Base-by-base conservation (phyloP, 2,329 filamentous ascomycete species). In the Ceratocystis albifundus region DNA sequence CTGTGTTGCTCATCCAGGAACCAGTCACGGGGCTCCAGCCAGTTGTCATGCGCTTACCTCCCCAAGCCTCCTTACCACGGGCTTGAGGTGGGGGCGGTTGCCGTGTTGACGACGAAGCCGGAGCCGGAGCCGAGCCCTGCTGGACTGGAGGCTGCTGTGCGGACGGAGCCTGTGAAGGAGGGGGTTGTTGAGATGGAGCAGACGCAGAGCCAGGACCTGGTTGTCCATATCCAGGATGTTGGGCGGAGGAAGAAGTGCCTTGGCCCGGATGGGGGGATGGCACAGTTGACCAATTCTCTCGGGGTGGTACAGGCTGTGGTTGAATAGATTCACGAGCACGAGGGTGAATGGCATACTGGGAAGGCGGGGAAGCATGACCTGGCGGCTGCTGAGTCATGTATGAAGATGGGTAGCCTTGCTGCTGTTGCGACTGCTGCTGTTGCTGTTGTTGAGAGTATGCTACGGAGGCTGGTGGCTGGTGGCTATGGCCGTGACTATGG, bases 341-440 rank as follows among this genome's bases (percentile, higher is more conserved):
- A 12, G 55, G 15, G 22, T 66, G 65, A 20, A 65, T 67, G 15
- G 65, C 62, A 41, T 66, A 67, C 55, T 62, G 50, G 5, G 62
- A 28, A 15, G 67, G 57, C 53, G 67, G 65, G 22, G 64, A 61
- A 68, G 61, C 65, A 67, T 70, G 61, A 53, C 68, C 59, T 69
- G 68, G 20, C 59, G 70, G 53, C 69, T 44, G 41, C 32, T 55
- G 44, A 4, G 25, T 10, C 48, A 65, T 50, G 64, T 67, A 50
- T 22, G 32, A 46, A 46, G 66, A 45, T 45, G 64, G 30, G 45
- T 61, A 62, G 20, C 45, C 63, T n/a, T 46, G 55, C 36, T 41
- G 48, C 59, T 70, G 72, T 41, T 41, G 36, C 12, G 36, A 15
- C 75, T 72, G 69, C 25, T 46, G 55, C 20, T 55, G 55, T 12